These are phyloP conservation scores for Jaapia argillacea DNA, from an alignment of 768 basidiomycete genomes.

Conservation along the genomic window DNA sequence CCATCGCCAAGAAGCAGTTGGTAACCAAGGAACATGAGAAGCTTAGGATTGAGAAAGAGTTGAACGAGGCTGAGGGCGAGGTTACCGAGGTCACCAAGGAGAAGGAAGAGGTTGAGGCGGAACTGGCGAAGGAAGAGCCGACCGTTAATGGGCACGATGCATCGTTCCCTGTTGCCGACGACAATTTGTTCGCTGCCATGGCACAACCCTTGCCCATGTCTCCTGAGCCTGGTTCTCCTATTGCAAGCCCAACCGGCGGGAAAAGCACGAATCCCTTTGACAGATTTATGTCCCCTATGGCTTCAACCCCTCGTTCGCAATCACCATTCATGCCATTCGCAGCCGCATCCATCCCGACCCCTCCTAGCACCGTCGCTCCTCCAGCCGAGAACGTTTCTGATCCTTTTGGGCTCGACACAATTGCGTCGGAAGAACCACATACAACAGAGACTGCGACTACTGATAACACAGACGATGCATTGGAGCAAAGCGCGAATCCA, in stretches of 20 bases:
- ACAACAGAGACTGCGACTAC: neutral
- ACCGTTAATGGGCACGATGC: conserved; percentile 16
- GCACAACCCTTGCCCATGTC: conserved; percentile 65
- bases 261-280: conserved; percentile 95
- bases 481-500: no score
- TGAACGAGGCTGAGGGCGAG: conserved; percentile 55
- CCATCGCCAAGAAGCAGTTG: conserved; percentile 92
- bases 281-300: conserved; percentile 39
- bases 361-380: conserved; percentile 21
- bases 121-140: conserved; percentile 27
- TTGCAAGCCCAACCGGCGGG: conserved; percentile 28
- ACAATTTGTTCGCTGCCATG: conserved; percentile 51
- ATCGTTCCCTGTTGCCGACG: conserved; percentile 25
- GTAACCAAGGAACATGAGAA: conserved; percentile 73
- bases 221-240: conserved; percentile 41
- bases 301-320: conserved; percentile 33
- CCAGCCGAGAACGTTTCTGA: conserved; percentile 21
- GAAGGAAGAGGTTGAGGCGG: conserved; percentile 42
- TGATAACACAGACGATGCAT: no score
- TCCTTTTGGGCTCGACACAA: conserved; percentile 40
- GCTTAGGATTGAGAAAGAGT: conserved; percentile 59
- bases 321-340: conserved; percentile 53
- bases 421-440: conserved; percentile 9
- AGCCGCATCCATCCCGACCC: conserved; percentile 24
- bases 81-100: conserved; percentile 41